Evolutionary conservation across 192 early-diverging fungal genomes (phyloP).

Genomic region (Oehlia diaphana): DNA sequence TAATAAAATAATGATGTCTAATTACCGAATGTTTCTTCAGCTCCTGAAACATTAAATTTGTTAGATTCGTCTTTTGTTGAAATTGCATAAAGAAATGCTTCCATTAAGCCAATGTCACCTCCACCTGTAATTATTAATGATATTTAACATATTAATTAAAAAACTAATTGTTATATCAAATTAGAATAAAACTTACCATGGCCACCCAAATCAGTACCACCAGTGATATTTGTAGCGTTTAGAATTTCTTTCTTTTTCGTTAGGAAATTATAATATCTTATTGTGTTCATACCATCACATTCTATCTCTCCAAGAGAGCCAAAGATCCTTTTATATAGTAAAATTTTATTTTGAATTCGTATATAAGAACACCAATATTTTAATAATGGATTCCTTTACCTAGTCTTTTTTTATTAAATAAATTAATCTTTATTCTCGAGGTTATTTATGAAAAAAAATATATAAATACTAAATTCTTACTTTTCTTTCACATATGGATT

Average conservation of each 20-base stretch:
- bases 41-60: background rate
- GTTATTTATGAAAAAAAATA: background rate
- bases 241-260: constrained; percentile 15
- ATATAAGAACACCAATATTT: constrained; percentile 10
- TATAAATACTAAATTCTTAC: background rate
- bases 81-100: constrained; percentile 10
- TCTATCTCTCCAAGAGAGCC: constrained; percentile 18
- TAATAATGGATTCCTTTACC: background rate
- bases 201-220: background rate
- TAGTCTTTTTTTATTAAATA: background rate
- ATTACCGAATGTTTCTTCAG: constrained; percentile 23
- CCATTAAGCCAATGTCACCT: constrained; percentile 25
- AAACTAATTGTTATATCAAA: background rate
- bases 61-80: background rate
- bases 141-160: background rate
- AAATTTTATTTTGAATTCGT: background rate
- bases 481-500: constrained; percentile 29
- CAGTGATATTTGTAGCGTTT: background rate
- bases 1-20: too few species aligned
- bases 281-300: constrained; percentile 17
- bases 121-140: constrained; percentile 12
- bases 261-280: constrained; percentile 16
- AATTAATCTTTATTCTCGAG: too few species aligned
- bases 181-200: constrained; percentile 4
- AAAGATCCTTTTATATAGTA: constrained; percentile 6